Percentiles rank a stretch among this genome's conserved stretches.
These are phyloP conservation scores for Boletus tylopilopsis DNA, from an alignment of 768 basidiomycete species.

Conservation along the genomic window DNA sequence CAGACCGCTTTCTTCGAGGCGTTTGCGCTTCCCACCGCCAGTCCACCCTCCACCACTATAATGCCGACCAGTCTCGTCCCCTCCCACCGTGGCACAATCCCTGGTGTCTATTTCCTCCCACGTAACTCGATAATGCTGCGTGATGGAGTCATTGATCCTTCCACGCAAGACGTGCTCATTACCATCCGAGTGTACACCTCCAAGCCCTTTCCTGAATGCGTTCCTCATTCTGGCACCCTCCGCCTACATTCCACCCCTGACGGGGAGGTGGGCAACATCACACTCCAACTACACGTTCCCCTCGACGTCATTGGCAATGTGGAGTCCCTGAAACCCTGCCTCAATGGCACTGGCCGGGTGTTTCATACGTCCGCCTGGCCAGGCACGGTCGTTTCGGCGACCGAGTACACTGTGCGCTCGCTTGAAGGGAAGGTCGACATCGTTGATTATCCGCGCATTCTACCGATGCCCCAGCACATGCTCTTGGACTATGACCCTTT, in stretches of 20 bases:
- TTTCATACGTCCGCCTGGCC: not conserved
- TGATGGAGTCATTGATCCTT: conserved; percentile 4
- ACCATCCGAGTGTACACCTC: conserved; percentile 4
- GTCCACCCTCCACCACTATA: no score
- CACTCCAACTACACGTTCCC: no score
- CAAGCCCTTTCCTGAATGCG: no score
- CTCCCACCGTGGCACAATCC: conserved; percentile 1
- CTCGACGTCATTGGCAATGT: no score
- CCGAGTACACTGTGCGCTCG: not conserved
- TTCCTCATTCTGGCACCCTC: no score
- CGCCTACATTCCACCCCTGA: not conserved
- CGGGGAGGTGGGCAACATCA: not conserved
- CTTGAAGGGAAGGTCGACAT: not conserved
- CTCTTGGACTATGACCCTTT: not conserved
- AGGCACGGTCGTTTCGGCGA: not conserved
- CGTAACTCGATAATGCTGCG: conserved; percentile 3
- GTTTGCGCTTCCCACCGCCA: not conserved
- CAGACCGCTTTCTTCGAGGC: no score
- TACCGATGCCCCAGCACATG: not conserved
- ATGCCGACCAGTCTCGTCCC: no score
- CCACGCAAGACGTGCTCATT: conserved; percentile 10
- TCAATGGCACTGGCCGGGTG: not conserved
- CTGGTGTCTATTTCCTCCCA: not conserved
- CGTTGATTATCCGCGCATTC: not conserved
- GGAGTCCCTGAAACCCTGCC: not conserved